Base-by-base conservation (phyloP, 2,329 filamentous ascomycete genomes). In the Aspergillus costaricaensis region DNA sequence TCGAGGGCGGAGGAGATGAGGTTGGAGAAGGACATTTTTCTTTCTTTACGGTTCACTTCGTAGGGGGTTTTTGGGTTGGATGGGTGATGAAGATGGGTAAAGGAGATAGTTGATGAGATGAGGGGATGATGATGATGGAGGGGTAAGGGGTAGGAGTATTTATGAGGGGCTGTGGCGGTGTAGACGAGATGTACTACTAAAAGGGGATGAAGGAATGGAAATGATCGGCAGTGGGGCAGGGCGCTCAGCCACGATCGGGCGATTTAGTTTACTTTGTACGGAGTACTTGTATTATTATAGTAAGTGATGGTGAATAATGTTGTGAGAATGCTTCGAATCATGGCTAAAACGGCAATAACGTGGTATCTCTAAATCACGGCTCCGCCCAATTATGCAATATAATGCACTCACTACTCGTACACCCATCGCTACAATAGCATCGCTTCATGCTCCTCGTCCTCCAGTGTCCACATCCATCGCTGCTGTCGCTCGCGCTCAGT, bases 371-470 rank as follows among this genome's bases (percentile, higher is more conserved):
- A 53, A 52, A 52, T 38, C 21, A 53, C 38, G 43, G 25, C 14
- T 41, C 23, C 38, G 10, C 21, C 19, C 23, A 47, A 49, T 12
- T 21, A 58, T 36, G 32, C 32, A 36, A 12, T 14, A 36, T 36
- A 36, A 7, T 30, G 36, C 30, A 17, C 30, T 21, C 30, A 17
- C 30, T 21, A 59, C 43, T 25, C n/a, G 36, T 52, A 15, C 38
- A 17, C 21, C 23, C 23, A 38, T 30, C 23, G 2, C 54, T 63
- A 73, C n/a, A 74, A 52, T 17, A 78, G 60, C 57, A 79, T 70
- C 30, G 58, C 56, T 51, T 76, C 74, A 64, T 76, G 70, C 59
- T 74, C 72, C 8, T 72, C 68, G 55, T 76, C 72, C n/a, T 64
- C 67, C 25, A 74, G 41, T 55, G 68, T 72, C 60, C 73, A 70